Base-by-base conservation (phyloP, 1,284 basidiomycete species). In the Apiotrichum domesticum region DNA sequence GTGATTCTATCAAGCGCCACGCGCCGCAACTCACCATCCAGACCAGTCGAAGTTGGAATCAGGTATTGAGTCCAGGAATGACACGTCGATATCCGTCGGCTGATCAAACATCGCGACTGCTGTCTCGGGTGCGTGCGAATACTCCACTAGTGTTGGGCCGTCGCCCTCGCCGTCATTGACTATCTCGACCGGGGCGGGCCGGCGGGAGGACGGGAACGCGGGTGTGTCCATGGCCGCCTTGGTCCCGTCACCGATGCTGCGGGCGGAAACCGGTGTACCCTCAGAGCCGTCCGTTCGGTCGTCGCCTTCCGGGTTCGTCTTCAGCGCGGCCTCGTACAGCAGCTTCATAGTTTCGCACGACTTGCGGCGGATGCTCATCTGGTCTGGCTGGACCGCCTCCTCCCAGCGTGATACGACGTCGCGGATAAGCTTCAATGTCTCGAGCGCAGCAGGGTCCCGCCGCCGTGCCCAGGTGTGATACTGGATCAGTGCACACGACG, bases 361-460 rank as follows among this genome's bases (percentile, higher is more conserved):
- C 84, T 91, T 92, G 67, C 88, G 83, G 73, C 88, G 83, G n/a
- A 87, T 85, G 40, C 87, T 89, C 88, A 92, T 92, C 75, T 93
- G 90, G 66, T 93, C 90, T 15, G 73, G 76, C 66, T 75, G 68
- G 1, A 75, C 68, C 1, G 64, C 81, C 50, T 80, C 82, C 73
- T 93, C 91, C 90, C 90, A 94, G 57, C 86, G 80, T 60, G 85
- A 81, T 13, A 93, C 85, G 53, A 86, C 87, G 70, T 94, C 90
- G 33, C 87, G 84, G 48, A 94, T 79, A 68, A 87, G 85, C 62
- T 83, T 84, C 51, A 96, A 80, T 63, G 86, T 87, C 35, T 80
- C 80, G 54, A 87, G 83, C 3, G 91, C 87, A 4, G 84, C 82
- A 2, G 80, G 75, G 66, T 94, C 90, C 63, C 87, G 84, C 47